Evolutionary conservation across 129 eudicot genomes (phyloP), one percentile per base, ranked within the genome.

Genomic region (Flaveria brownii): DNA sequence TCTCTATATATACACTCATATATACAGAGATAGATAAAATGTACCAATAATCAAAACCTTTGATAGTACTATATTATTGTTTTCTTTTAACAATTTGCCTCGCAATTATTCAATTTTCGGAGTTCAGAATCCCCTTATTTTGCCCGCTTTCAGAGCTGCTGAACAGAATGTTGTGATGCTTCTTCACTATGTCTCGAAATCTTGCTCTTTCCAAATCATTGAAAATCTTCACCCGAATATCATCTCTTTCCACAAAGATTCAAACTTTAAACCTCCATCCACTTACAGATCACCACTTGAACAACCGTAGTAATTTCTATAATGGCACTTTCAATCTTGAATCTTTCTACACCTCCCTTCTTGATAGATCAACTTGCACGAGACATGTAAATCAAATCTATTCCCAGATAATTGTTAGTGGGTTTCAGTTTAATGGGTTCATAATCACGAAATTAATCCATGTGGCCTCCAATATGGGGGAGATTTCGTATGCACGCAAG

Each of bases 381-480:
- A 81, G 8, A 54, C 92, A 83, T 22, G 83, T 90, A 7, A 72
- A 54, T 23, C 96, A 88, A 64, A 78, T 90, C 51, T 90, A 90
- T 70, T 82, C 89, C 55, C 90, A 80, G 15, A 60, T 90, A 25
- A 64, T 60, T 64, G 55, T 74, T 7, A 81, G 75, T 18, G 91
- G 91, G 68, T 60, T 88, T 60, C 86, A 82, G 0, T 25, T n/a
- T 16, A 92, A 88, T 59, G 92, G 91, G 4, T 88, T 82, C 77
- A 75, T 90, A 12, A 71, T 87, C 65, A 86, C 96, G 13, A 92
- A 90, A 74, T 80, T 92, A 30, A 82, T 92, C 73, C 77, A 88
- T 6, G 79, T 71, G 1, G 61, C 85, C 43, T 76, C 84, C 1
- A 79, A 83, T 42, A 68, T 86, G 26, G 78, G 89, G 9, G 89